Evolutionary conservation across 2,329 filamentous ascomycete species (phyloP).

Genomic region (Colletotrichum cordylinicola): DNA sequence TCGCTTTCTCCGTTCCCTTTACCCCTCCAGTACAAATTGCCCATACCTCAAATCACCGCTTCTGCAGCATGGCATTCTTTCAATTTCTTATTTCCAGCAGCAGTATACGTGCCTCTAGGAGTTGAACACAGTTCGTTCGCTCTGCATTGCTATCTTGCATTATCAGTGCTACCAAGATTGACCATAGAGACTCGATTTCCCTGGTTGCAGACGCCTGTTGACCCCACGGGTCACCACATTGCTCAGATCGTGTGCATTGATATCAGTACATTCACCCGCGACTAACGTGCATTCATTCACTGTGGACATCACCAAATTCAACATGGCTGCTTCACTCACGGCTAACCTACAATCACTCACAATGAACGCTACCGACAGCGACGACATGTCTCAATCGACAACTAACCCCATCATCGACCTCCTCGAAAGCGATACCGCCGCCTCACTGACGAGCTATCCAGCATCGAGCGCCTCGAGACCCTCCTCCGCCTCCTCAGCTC

Average conservation of each 20-base stretch:
- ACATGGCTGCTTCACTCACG: neutral
- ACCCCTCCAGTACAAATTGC: neutral
- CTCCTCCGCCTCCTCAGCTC: constrained; percentile 6
- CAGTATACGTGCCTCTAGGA: neutral
- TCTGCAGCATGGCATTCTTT: neutral
- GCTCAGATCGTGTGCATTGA: neutral
- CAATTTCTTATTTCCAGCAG: neutral
- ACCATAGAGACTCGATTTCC: neutral
- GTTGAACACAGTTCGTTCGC: neutral
- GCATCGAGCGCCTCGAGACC: constrained; percentile 31
- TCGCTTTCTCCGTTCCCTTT: neutral
- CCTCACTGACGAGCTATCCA: constrained; percentile 14
- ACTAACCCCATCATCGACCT: neutral
- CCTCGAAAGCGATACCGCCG: neutral
- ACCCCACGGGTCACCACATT: neutral
- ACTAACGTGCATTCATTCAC: neutral
- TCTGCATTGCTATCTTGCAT: neutral
- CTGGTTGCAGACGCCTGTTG: neutral
- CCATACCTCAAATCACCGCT: neutral
- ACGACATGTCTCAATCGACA: neutral
- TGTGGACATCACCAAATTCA: neutral
- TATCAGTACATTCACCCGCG: neutral
- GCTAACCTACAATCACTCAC: neutral
- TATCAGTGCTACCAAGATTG: neutral
- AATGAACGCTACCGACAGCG: neutral